Conservation (phyloP, 768 basidiomycete genomes). For the Suillus bovinus region DNA sequence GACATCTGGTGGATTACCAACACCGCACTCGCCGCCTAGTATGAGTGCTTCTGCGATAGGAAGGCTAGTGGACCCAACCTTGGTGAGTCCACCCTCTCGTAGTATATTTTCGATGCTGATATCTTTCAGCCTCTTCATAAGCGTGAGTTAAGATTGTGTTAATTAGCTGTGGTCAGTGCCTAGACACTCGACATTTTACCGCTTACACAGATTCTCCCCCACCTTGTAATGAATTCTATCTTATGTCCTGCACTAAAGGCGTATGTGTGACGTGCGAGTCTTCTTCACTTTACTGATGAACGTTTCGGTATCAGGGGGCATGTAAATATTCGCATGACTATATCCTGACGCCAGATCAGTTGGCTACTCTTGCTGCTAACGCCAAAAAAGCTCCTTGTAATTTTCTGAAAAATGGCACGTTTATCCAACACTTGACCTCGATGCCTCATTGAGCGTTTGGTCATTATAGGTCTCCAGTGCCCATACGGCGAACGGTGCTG, state of each 20-base stretch:
- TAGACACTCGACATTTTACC: conserved; percentile 11
- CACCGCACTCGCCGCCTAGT: conserved; percentile 61
- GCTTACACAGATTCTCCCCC: conserved; percentile 71
- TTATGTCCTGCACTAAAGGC: conserved; percentile 83
- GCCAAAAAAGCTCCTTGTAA: conserved; percentile 88
- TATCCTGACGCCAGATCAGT: conserved; percentile 66
- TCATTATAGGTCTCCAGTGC: conserved; percentile 58
- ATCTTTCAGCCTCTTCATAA: conserved; percentile 67
- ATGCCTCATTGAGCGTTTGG: conserved; percentile 9
- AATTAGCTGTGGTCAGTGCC: neutral
- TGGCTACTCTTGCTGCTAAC: conserved; percentile 67
- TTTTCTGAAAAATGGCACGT: conserved; percentile 73
- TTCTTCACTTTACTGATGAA: conserved; percentile 16
- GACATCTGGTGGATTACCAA: conserved; percentile 62
- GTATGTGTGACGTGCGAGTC: conserved; percentile 34
- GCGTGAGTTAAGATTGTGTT: conserved; percentile 47
- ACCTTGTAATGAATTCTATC: conserved; percentile 83
- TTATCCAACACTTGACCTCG: neutral
- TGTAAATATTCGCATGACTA: conserved; percentile 90
- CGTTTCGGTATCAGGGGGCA: conserved; percentile 41
- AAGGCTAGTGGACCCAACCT: conserved; percentile 58
- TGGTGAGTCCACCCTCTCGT: conserved; percentile 42
- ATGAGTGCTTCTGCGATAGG: conserved; percentile 25
- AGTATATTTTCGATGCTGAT: conserved; percentile 11
- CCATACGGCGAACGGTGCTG: conserved; percentile 78